Conservation (phyloP, 306 rosid species). For the Vachellia collinsii region DNA sequence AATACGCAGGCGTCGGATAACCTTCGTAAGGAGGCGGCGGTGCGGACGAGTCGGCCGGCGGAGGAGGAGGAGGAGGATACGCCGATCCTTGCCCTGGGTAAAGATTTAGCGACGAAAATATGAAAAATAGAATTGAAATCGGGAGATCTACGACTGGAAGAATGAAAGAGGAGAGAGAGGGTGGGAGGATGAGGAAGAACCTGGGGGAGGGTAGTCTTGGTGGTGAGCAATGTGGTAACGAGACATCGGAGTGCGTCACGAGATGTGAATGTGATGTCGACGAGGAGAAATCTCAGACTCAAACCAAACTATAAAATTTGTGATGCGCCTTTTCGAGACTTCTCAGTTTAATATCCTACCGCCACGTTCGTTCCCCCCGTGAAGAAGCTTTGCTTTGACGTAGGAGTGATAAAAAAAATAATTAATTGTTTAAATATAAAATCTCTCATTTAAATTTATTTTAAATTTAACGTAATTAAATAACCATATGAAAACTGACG, state of each 20-base stretch:
- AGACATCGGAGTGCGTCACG: conserved; percentile 19
- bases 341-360: not conserved
- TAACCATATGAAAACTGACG: too few relatives aligned
- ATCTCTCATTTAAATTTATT: too few relatives aligned
- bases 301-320: not conserved
- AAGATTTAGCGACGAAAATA: not conserved
- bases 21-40: conserved; percentile 47
- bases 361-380: not conserved
- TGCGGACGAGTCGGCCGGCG: conserved; percentile 27
- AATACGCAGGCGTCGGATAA: conserved; percentile 33
- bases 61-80: conserved; percentile 44
- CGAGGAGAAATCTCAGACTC: not conserved
- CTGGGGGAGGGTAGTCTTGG: conserved; percentile 51
- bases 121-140: not conserved
- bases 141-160: not conserved
- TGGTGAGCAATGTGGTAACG: conserved; percentile 46
- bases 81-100: conserved; percentile 52
- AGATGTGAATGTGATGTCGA: not conserved
- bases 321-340: not conserved
- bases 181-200: not conserved
- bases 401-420: too few relatives aligned
- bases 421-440: too few relatives aligned
- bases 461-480: too few relatives aligned
- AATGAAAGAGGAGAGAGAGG: not conserved
- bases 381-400: not conserved